These are phyloP conservation scores for Chytriomyces confervae DNA, from an alignment of 192 early-diverging fungal genomes.

Conservation along the genomic window DNA sequence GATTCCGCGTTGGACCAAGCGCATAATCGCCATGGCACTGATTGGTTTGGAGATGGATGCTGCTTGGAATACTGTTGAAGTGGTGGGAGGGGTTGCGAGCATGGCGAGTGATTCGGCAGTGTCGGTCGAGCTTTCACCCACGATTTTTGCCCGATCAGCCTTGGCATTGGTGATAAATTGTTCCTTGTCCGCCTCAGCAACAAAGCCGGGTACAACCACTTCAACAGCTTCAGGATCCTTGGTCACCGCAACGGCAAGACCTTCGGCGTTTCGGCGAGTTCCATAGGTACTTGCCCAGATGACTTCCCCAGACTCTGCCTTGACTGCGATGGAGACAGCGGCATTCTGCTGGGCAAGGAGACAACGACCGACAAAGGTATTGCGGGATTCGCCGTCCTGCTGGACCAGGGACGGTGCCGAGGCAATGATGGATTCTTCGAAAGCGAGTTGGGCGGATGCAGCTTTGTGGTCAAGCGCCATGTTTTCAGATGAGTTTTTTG, in stretches of 20 bases:
- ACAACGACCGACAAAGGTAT: too few relatives aligned
- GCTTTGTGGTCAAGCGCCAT: too few relatives aligned
- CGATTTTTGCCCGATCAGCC: background rate
- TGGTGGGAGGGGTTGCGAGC: background rate
- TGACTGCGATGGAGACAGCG: too few relatives aligned
- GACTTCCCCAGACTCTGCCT: too few relatives aligned
- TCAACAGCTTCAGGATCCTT: conserved; percentile 4
- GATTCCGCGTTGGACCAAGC: conserved; percentile 42
- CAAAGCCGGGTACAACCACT: background rate
- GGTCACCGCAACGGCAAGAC: background rate
- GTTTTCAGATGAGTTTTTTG: too few relatives aligned
- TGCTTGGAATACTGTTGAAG: conserved; percentile 39
- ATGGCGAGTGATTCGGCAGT: background rate
- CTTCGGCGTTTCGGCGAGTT: background rate
- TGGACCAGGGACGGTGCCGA: too few relatives aligned
- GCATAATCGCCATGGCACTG: conserved; percentile 35
- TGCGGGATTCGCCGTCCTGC: too few relatives aligned
- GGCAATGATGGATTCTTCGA: too few relatives aligned
- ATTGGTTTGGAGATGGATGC: conserved; percentile 47
- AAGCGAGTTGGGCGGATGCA: too few relatives aligned
- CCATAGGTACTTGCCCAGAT: background rate
- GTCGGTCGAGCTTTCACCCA: background rate
- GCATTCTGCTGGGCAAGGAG: too few relatives aligned
- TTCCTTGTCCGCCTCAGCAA: background rate
- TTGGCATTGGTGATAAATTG: background rate